Conservation (phyloP, 768 basidiomycete genomes). For the Kondoa malvinella region DNA sequence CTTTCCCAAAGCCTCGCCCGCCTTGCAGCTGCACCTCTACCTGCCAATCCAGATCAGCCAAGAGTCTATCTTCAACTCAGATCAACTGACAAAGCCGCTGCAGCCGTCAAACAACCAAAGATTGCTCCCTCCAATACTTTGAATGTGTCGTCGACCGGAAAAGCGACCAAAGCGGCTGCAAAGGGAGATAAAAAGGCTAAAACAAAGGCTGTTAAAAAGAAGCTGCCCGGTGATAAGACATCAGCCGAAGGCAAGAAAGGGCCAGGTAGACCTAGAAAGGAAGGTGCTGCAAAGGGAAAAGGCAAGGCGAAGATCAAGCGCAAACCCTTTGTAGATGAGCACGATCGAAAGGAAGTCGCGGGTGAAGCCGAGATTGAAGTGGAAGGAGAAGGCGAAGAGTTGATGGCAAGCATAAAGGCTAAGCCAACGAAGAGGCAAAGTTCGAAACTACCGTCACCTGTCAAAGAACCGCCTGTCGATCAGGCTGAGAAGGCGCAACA, state of each 20-base stretch:
- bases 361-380: no score
- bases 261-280: not conserved
- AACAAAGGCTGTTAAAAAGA: not conserved
- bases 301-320: not conserved
- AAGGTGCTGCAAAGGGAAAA: not conserved
- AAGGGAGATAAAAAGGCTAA: not conserved
- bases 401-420: no score
- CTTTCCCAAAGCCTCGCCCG: no score
- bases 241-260: not conserved
- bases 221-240: not conserved
- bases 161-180: not conserved
- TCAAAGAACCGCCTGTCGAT: no score
- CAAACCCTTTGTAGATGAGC: no score
- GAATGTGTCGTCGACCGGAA: not conserved
- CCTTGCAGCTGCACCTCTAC: no score
- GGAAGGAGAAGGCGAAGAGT: no score
- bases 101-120: not conserved
- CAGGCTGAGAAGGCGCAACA: no score
- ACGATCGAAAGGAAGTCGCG: no score
- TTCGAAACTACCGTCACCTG: not conserved
- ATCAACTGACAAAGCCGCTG: not conserved
- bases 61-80: not conserved
- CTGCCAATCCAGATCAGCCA: not conserved
- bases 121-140: not conserved
- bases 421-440: not conserved